Evolutionary conservation across 2,329 filamentous ascomycete genomes (phyloP).

Genomic region (Helminthosporium solani): DNA sequence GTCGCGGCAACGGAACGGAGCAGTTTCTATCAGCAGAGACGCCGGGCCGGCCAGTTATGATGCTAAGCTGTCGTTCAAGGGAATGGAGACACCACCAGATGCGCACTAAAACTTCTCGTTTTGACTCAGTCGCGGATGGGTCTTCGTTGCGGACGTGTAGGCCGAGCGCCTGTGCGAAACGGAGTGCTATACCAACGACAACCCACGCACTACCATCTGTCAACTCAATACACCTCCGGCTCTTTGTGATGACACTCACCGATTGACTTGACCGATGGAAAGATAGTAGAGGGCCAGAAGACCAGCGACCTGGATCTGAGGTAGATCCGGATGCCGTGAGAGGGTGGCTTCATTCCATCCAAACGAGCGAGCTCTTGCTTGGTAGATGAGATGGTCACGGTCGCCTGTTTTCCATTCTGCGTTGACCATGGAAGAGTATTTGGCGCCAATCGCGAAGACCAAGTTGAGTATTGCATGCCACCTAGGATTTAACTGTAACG

Average conservation of each 20-base stretch:
- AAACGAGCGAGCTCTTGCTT: slow-evolving; percentile 40
- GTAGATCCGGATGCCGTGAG: slow-evolving; percentile 38
- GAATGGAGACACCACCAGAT: slow-evolving; percentile 47
- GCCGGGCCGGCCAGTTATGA: slow-evolving; percentile 45
- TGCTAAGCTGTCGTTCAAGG: slow-evolving; percentile 42
- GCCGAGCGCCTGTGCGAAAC: slow-evolving; percentile 40
- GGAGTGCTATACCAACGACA: slow-evolving; percentile 40
- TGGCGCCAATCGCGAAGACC: slow-evolving; percentile 46
- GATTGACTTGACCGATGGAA: slow-evolving; percentile 43
- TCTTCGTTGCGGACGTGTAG: slow-evolving; percentile 44
- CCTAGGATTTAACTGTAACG: slow-evolving; percentile 20
- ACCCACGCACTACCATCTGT: slow-evolving; percentile 39
- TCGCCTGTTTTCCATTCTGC: slow-evolving; percentile 26
- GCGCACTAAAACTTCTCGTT: slow-evolving; percentile 40
- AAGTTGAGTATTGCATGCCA: slow-evolving; percentile 46
- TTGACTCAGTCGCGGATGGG: slow-evolving; percentile 25
- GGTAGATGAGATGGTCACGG: slow-evolving; percentile 42
- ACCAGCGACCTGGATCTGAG: slow-evolving; percentile 42
- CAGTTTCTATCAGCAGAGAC: slow-evolving; percentile 38
- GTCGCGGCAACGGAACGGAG: slow-evolving; percentile 37
- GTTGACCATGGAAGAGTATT: slow-evolving; percentile 38
- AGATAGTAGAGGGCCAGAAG: slow-evolving; percentile 45
- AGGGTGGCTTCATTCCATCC: slow-evolving; percentile 32
- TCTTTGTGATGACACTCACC: slow-evolving; percentile 29
- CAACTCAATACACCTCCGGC: slow-evolving; percentile 2